Percentiles rank a stretch among this genome's conserved stretches.
Conservation (phyloP, 2,329 filamentous ascomycete species). For the Stagonosporopsis chrysanthemi region DNA sequence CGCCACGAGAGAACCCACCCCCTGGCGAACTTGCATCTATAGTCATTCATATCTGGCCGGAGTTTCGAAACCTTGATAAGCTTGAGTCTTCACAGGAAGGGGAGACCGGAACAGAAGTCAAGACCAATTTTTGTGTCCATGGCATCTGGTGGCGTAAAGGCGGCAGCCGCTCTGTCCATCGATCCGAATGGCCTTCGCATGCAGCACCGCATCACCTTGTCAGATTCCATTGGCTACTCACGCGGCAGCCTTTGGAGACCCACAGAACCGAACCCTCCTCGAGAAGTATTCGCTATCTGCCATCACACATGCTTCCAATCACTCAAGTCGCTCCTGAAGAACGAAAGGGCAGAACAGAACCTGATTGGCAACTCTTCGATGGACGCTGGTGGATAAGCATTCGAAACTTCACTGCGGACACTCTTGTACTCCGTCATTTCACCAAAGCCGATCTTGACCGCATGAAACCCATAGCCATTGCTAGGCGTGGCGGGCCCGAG, state of each 20-base stretch:
- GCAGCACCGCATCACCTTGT: not conserved
- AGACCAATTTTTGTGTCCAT: slow-evolving; percentile 28
- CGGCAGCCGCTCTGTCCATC: slow-evolving; percentile 1
- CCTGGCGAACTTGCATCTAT: slow-evolving; percentile 54
- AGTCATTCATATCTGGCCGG: slow-evolving; percentile 53
- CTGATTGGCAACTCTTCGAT: slow-evolving; percentile 60
- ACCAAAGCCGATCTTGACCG: slow-evolving; percentile 22
- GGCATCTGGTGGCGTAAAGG: slow-evolving; percentile 39
- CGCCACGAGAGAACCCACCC: slow-evolving; percentile 55
- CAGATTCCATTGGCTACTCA: slow-evolving; percentile 31
- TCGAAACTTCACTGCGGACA: slow-evolving; percentile 37
- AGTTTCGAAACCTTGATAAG: slow-evolving; percentile 17
- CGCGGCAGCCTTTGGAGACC: slow-evolving; percentile 31
- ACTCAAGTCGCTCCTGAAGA: not conserved
- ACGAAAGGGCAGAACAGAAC: no score
- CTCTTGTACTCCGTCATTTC: slow-evolving; percentile 51
- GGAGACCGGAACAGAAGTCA: slow-evolving; percentile 1
- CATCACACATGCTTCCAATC: slow-evolving; percentile 16
- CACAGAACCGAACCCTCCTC: not conserved
- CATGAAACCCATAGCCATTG: slow-evolving; percentile 9
- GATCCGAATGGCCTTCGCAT: not conserved
- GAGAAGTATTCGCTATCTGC: slow-evolving; percentile 14
- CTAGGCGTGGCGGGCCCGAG: slow-evolving; percentile 1
- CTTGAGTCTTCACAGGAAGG: not conserved
- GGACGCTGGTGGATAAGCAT: slow-evolving; percentile 64